Evolutionary conservation across 2,329 filamentous ascomycete species (phyloP).

Genomic region (Leptographium radiaticola): DNA sequence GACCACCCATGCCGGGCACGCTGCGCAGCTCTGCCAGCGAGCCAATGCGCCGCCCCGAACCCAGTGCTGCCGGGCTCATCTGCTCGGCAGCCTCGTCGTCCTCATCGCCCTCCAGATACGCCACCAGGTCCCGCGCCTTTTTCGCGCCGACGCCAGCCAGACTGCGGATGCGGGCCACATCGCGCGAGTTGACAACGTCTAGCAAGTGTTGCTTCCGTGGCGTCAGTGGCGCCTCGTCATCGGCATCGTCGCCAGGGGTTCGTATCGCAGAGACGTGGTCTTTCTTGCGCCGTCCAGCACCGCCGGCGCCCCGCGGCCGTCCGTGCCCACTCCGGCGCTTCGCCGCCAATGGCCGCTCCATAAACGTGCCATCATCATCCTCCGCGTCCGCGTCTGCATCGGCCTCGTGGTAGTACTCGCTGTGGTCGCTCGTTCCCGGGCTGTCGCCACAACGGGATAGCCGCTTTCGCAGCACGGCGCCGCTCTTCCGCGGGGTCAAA

Average conservation of each 20-base stretch:
- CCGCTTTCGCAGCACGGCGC: background rate
- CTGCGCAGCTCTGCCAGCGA: slow-evolving; percentile 37
- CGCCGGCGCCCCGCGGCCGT: background rate
- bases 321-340: background rate
- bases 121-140: slow-evolving; percentile 50
- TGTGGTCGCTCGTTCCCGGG: slow-evolving; percentile 12
- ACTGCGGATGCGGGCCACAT: slow-evolving; percentile 49
- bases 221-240: slow-evolving; percentile 28
- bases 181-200: slow-evolving; percentile 60
- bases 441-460: slow-evolving; percentile 15
- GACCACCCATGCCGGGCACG: slow-evolving; percentile 44
- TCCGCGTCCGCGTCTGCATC: slow-evolving; percentile 28
- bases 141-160: slow-evolving; percentile 61
- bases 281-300: background rate
- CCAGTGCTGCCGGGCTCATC: background rate
- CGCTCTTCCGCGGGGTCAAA: background rate
- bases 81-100: slow-evolving; percentile 3
- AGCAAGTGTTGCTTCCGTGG: slow-evolving; percentile 51
- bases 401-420: slow-evolving; percentile 25
- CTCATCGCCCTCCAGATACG: slow-evolving; percentile 35
- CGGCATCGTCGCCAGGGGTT: slow-evolving; percentile 12
- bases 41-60: slow-evolving; percentile 21
- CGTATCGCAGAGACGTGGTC: background rate
- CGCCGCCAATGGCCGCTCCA: background rate
- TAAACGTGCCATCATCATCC: slow-evolving; percentile 19